Base-by-base conservation (phyloP, 2,329 filamentous ascomycete species). In the Dactylellina cionopaga region DNA sequence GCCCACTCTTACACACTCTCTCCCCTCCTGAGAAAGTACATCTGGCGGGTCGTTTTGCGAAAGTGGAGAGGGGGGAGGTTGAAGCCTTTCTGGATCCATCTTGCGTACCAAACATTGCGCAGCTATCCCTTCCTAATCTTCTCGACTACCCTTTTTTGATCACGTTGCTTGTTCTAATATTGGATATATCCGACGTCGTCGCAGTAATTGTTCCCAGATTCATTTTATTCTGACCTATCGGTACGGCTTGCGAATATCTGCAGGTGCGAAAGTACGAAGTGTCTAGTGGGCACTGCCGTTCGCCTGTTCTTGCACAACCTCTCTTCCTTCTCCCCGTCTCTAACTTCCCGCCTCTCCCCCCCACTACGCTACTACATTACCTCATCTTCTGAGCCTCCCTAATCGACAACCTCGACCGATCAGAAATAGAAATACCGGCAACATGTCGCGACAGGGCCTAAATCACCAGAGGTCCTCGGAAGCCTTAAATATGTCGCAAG, bases 361-460 rank as follows among this genome's bases (percentile, higher is more conserved):
- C 52, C 58, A 29, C 47, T 39, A 52, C 46, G 46, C 35, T 58
- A 43, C 43, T 63, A 49, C 64, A n/a, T n/a, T n/a, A n/a, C n/a
- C n/a, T n/a, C n/a, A n/a, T n/a, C n/a, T n/a, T n/a, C n/a, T n/a
- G n/a, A n/a, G n/a, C n/a, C n/a, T n/a, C n/a, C n/a, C n/a, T n/a
- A 24, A 54, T 47, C 35, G 35, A 63, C 62, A 51, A 66, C 62
- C 22, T 49, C 66, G 66, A 70, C n/a, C 55, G 56, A 44, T 65
- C 68, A 59, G 46, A 72, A 72, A 72, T 60, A 72, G 59, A 25
- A 37, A 44, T 37, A 51, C 33, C 19, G 19, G 17, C 39, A 72
- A 58, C 44, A 72, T 72, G 68, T 72, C 68, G 68, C 68, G 68
- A 72, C 68, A 72, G 59, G 52, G 68, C 46, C 68, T 72, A 49